Conservation (phyloP, 2,329 filamentous ascomycete species). For the Rhytidhysteron rufulum region DNA sequence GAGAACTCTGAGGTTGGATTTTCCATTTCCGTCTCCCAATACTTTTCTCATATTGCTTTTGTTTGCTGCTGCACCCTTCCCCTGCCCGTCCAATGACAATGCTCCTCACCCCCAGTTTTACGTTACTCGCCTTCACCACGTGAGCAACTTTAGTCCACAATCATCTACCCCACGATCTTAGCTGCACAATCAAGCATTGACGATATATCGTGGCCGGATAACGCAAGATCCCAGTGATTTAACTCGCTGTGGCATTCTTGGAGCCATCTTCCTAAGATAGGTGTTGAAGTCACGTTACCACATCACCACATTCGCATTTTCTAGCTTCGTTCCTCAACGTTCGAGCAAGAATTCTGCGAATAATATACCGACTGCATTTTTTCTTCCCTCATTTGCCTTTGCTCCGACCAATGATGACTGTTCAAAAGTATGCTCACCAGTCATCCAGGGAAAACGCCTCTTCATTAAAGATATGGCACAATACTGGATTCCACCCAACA, state of each 20-base stretch:
- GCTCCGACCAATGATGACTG: background rate
- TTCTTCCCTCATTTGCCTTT: background rate
- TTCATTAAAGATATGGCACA: constrained; percentile 99
- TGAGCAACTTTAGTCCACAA: constrained; percentile 2
- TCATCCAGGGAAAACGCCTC: constrained; percentile 72
- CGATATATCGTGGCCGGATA: constrained; percentile 18
- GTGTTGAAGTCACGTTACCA: constrained; percentile 5
- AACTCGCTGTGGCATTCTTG: constrained; percentile 11
- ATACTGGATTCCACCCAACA: constrained; percentile 77
- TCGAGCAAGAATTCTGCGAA: too few relatives aligned
- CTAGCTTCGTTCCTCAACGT: too few relatives aligned
- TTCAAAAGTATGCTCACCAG: constrained; percentile 15
- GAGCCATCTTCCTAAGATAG: constrained; percentile 1
- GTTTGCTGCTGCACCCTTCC: constrained; percentile 5
- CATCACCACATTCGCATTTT: too few relatives aligned
- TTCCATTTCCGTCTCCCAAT: constrained; percentile 6
- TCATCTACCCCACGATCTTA: constrained; percentile 10
- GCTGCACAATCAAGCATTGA: constrained; percentile 2
- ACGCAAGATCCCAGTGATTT: constrained; percentile 13
- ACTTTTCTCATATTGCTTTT: constrained; percentile 6
- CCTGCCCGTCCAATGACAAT: constrained; percentile 6
- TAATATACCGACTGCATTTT: too few relatives aligned
- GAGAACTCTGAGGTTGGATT: constrained; percentile 68
- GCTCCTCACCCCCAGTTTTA: constrained; percentile 11
- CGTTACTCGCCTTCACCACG: constrained; percentile 12